These are phyloP conservation scores for Brasilioporus rufonigricans DNA, from an alignment of 768 basidiomycete genomes.

Conservation along the genomic window DNA sequence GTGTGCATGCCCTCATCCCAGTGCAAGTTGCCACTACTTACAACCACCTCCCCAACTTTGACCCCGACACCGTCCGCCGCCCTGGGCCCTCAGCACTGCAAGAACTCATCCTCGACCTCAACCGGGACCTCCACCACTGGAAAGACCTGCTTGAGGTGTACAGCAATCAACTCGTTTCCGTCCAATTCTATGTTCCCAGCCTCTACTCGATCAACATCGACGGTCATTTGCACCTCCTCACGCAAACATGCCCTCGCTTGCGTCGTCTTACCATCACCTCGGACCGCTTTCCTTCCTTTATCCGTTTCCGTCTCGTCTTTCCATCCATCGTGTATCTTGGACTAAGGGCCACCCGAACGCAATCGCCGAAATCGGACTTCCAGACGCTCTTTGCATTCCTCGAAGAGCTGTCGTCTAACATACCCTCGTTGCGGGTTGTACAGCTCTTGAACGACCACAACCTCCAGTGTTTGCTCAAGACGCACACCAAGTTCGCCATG, in stretches of 20 bases:
- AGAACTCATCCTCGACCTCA: conserved; percentile 18
- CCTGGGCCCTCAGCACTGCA: conserved; percentile 8
- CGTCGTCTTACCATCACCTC: conserved; percentile 19
- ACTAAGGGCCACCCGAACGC: conserved; percentile 3
- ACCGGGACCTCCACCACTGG: conserved; percentile 2
- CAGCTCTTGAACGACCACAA: conserved; percentile 19
- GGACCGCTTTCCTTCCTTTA: background rate
- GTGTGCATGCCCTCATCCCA: background rate
- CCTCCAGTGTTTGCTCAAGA: conserved; percentile 16
- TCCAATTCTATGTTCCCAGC: conserved; percentile 7
- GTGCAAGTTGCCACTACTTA: background rate
- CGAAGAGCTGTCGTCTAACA: conserved; percentile 2
- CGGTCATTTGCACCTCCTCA: conserved; percentile 6
- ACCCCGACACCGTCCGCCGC: background rate
- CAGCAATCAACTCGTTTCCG: conserved; percentile 15
- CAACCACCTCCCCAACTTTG: background rate
- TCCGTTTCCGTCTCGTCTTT: background rate
- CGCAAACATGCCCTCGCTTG: conserved; percentile 14
- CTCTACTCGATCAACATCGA: background rate
- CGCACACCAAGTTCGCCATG: conserved; percentile 10
- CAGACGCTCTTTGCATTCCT: conserved; percentile 12
- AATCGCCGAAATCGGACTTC: conserved; percentile 2
- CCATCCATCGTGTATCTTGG: conserved; percentile 20
- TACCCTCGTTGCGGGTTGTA: conserved; percentile 21
- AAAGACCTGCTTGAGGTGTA: conserved; percentile 12